Conservation (phyloP, 768 basidiomycete genomes). For the Boletus reticuloceps region DNA sequence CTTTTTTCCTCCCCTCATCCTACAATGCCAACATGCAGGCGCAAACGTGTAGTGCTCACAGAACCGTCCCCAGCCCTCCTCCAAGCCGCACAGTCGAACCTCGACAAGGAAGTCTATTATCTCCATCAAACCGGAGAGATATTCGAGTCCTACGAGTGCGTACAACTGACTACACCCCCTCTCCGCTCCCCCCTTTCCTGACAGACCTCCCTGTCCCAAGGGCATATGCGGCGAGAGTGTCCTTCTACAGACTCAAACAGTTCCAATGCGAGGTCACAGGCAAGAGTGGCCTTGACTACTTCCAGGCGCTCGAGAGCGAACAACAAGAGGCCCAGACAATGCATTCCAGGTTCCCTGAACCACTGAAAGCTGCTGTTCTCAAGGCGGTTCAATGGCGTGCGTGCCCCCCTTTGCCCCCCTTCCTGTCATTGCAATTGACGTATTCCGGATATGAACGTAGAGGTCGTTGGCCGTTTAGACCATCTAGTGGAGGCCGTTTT, state of each 20-base stretch:
- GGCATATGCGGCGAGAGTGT: constrained; percentile 88
- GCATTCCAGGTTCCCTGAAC: constrained; percentile 89
- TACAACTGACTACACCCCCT: constrained; percentile 20
- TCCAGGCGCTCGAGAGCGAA: constrained; percentile 91
- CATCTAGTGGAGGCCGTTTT: constrained; percentile 92
- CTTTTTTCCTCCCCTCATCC: constrained; percentile 42
- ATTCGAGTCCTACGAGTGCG: constrained; percentile 94
- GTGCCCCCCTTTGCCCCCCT: constrained; percentile 39
- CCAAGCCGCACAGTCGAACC: constrained; percentile 60
- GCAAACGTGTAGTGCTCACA: constrained; percentile 87
- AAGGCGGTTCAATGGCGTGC: constrained; percentile 95
- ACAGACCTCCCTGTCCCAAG: constrained; percentile 29
- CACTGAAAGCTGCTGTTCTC: constrained; percentile 88
- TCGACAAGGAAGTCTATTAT: constrained; percentile 80
- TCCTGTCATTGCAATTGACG: constrained; percentile 12
- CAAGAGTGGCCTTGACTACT: constrained; percentile 91
- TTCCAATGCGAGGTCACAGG: constrained; percentile 98
- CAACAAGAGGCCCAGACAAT: constrained; percentile 84
- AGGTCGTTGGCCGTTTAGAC: constrained; percentile 96
- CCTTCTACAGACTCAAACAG: constrained; percentile 90
- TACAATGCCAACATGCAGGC: constrained; percentile 82
- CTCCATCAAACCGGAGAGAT: constrained; percentile 95
- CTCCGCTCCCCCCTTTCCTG: constrained; percentile 19
- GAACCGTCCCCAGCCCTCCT: constrained; percentile 73
- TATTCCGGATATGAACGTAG: constrained; percentile 40